Evolutionary conservation across 768 basidiomycete genomes (phyloP), one percentile per base, ranked within the genome.

Genomic region (Termitomyces sp.): DNA sequence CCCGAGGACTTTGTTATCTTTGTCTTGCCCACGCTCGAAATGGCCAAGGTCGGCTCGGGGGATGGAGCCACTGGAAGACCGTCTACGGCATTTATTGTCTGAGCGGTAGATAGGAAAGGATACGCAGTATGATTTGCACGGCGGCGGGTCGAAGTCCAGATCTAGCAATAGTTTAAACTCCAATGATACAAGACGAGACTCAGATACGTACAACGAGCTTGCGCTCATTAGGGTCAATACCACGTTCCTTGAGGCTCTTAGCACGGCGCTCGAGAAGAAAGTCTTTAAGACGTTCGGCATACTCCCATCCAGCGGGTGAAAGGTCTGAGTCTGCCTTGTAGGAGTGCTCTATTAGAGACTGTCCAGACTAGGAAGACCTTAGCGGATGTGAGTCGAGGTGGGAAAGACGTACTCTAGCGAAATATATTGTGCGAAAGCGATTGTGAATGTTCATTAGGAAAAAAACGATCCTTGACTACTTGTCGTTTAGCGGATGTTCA

Each of bases 361-460:
- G 95, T n/a, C 97, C 97, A 18, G 95, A 96, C 95, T 97, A 65
- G 20, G 32, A 24, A 27, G 5, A n/a, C 9, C 33, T 63, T 34
- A 63, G 62, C 20, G 20, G 16, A 54, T 20, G 27, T 24, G 3
- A 7, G 16, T 39, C 10, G 32, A 33, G 39, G 0, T 14, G 24
- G 5, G 6, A 33, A 55, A 53, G 22, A 71, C 91, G 60, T 68
- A 97, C 95, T 40, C 96, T 78, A 5, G 96, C 96, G 74, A 99
- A 98, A 72, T 95, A 98, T 62, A 99, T 99, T 47, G 89, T 94
- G 22, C 96, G 82, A 69, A 87, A 91, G 61, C 83, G 81, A 67
- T 95, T 98, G 74, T 99, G 96, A 48, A 99, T 98, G 71, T 99
- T 99, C 97, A 98, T 98, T 45, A 99, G 79, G 80, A 97, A 98